Evolutionary conservation across 495 filamentous ascomycete species (phyloP).

Genomic region (Penicillium mononematosum): DNA sequence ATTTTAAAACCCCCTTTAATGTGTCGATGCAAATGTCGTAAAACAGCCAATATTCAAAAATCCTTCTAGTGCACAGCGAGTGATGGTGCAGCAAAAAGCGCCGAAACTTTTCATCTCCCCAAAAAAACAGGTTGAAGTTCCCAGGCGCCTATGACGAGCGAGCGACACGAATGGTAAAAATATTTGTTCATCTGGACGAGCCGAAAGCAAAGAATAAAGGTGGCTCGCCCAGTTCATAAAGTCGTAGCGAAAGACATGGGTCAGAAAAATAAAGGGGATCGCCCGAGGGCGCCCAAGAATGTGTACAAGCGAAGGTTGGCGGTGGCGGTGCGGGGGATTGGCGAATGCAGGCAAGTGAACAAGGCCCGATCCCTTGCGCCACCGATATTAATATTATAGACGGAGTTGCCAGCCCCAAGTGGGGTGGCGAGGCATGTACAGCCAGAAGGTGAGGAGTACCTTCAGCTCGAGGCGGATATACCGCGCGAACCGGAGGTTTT

Average conservation of each 20-base stretch:
- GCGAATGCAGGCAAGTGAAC: constrained; percentile 22
- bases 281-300: constrained; percentile 14
- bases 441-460: constrained; percentile 33
- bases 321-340: constrained; percentile 22
- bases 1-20: constrained; percentile 21
- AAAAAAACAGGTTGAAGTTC: constrained; percentile 26
- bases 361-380: constrained; percentile 18
- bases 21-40: constrained; percentile 42
- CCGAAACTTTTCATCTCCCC: constrained; percentile 36
- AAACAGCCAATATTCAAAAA: constrained; percentile 26
- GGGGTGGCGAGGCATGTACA: constrained; percentile 36
- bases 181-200: constrained; percentile 42
- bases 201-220: constrained; percentile 32
- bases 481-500: constrained; percentile 24
- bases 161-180: constrained; percentile 48
- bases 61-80: constrained; percentile 44
- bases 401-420: constrained; percentile 28
- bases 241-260: constrained; percentile 44
- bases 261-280: constrained; percentile 31
- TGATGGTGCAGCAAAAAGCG: constrained; percentile 44
- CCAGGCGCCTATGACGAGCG: constrained; percentile 48
- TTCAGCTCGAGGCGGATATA: constrained; percentile 22
- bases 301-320: constrained; percentile 49
- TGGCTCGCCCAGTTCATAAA: constrained; percentile 38
- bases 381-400: constrained; percentile 50